Base-by-base conservation (phyloP, 179 eudicot species). In the Amaranthus tricolor region DNA sequence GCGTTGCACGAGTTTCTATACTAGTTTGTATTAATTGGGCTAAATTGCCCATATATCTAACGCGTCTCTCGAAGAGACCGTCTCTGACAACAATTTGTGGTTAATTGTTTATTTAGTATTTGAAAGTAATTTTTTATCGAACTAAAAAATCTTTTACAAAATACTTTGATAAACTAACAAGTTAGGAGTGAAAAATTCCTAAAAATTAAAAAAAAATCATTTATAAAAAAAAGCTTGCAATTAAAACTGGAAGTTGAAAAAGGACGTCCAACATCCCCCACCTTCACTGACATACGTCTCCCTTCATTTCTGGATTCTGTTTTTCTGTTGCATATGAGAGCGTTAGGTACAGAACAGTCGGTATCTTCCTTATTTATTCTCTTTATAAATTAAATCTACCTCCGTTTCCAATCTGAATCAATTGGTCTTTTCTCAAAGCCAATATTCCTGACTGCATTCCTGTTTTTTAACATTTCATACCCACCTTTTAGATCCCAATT, bases 221-320 rank as follows among this genome's bases (percentile, higher is more conserved):
- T 2, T 1, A 2, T 24, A 24, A 24, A 31, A 31, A 31, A 31
- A 31, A 31, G 40, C 40, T 31, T 31, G 40, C 40, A 31, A 31
- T 31, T 31, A 63, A 63, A 63, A 63, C 4, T 1, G 15, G 45
- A 61, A 61, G 31, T 14, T 59, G 63, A 65, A 74, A 65, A 74
- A 55, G 67, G 40, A 73, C 76, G 13, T 43, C 77, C 77, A 74
- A 74, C 77, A 64, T 20, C 59, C 55, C 61, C 71, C 47, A 19
- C 62, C 74, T 62, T 73, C 60, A 73, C 43, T 74, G 49, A 66
- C 70, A 66, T 66, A 65, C 68, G 20, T 65, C 24, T 45, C 70
- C 55, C 55, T 8, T 48, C 8, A 17, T 7, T 19, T 50, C 56
- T 17, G 40, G 40, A 7, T 65, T 74, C 65, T 61, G 54, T 55